Evolutionary conservation across 2,329 filamentous ascomycete species (phyloP).

Genomic region (Pyrenochaeta sp.): DNA sequence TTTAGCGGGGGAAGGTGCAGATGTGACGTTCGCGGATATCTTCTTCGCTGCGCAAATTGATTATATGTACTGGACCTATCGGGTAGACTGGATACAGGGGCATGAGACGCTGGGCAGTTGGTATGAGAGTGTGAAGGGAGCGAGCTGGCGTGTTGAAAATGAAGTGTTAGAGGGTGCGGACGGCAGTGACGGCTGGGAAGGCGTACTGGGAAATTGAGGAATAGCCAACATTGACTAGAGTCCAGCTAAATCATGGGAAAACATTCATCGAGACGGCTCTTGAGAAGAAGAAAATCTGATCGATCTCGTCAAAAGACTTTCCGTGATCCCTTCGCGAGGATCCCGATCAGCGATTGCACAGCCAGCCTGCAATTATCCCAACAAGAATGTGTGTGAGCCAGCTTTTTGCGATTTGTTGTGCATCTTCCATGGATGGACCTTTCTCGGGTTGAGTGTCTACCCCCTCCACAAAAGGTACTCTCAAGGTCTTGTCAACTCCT

Average conservation of each 20-base stretch:
- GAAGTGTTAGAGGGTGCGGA: slow-evolving; percentile 15
- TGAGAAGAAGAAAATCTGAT: no score
- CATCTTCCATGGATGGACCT: background rate
- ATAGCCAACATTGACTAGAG: background rate
- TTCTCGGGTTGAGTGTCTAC: background rate
- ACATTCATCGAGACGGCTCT: no score
- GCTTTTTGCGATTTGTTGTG: background rate
- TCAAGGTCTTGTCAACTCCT: background rate
- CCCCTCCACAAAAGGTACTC: background rate
- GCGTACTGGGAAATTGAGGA: slow-evolving; percentile 7
- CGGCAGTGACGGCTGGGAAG: slow-evolving; percentile 13
- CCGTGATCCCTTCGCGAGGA: no score
- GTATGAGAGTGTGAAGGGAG: slow-evolving; percentile 17
- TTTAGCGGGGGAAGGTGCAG: slow-evolving; percentile 16
- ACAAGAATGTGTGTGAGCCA: background rate
- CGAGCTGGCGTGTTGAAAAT: slow-evolving; percentile 17
- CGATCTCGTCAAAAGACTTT: no score
- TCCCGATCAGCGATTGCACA: background rate
- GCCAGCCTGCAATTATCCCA: background rate
- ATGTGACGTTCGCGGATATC: slow-evolving; percentile 23
- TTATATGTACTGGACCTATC: slow-evolving; percentile 21
- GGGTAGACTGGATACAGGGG: slow-evolving; percentile 19
- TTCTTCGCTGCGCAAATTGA: slow-evolving; percentile 20
- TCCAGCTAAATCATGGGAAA: no score
- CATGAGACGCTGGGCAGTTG: slow-evolving; percentile 21